Base-by-base conservation (phyloP, 192 early-diverging fungal species). In the Entrophospora sp. region DNA sequence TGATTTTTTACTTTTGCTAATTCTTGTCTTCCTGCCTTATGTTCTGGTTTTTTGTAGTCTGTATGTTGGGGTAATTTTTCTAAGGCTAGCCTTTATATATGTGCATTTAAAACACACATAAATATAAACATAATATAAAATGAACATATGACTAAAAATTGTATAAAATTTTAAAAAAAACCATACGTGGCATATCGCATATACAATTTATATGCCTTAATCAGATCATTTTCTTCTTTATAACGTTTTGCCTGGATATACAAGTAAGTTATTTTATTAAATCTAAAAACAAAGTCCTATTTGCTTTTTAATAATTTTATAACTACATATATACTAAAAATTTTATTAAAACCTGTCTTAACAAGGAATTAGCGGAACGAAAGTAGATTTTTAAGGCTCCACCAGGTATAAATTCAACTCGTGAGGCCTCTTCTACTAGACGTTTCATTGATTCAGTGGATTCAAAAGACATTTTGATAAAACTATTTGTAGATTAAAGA, bases 151-250 rank as follows among this genome's bases (percentile, higher is more conserved):
- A 9, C 24, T 8, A 20, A 2, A 46, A 18, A 45, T 20, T 46
- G 13, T 24, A 46, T 20, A n/a, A 45, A n/a, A 18, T 25, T 20
- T 18, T 18, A 8, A 22, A 8, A 5, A 46, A 57, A 8, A 36
- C 34, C n/a, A 36, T 57, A 57, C 55, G 55, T 57, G 14, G 55
- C 55, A 36, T 57, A 57, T 57, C 55, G 34, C 55, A 57, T 35
- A 37, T 57, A 57, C 20, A 57, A 57, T 57, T 36, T 57, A 36
- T 57, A 57, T 10, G 55, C 55, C 32, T 37, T 57, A 6, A 57
- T 7, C 24, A 57, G 22, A 22, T 57, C 55, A 57, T 36, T 57
- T 34, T 57, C 55, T 57, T 57, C 32, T 34, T 35, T 57, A 22
- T 57, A 57, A 20, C 31, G 55, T 18, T 31, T 57, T 9, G 55